Evolutionary conservation across 805 yeast genomes (phyloP), one percentile per base, ranked within the genome.

Genomic region (Candida namnaoensis): DNA sequence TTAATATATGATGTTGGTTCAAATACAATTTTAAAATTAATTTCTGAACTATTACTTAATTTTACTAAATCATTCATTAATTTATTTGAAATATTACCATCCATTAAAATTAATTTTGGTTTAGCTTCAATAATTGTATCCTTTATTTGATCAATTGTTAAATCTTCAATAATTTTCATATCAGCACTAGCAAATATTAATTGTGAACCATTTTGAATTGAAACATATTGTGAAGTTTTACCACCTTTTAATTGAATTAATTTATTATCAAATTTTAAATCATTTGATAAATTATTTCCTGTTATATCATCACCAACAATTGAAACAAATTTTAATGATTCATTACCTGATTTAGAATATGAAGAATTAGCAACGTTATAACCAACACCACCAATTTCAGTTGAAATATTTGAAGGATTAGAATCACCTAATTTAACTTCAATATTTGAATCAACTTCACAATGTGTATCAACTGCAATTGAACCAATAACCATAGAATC

Each of bases 331-430:
- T 72, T 62, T 1, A 64, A 49, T 0, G 55, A 51, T 3, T 47
- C 49, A 39, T 46, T 55, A 42, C 35, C 47, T 27, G 54, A 61
- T 4, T 51, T 47, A 44, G 67, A 72, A 15, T 60, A 52, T 4
- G 82, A 66, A 0, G 93, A 91, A n/a, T 74, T 52, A 0, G 86
- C 79, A 13, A 88, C 79, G 51, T 88, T 88, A 56, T 74, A 80
- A 0, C 88, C 96, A 2, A 88, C 95, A 1, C 96, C 96, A 1
- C 96, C 96, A 8, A 86, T 56, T 0, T 82, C 67, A 3, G 79
- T 69, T 1, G 59, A 51, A 6, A 76, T 69, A 0, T 51, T 54
- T 0, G 93, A 88, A 0, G 93, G 93, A 48, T 83, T 83, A 3
- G 95, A 87, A 44, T 91, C 91, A 11, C 64, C 60, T 50, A 71